Evolutionary conservation across 2,329 filamentous ascomycete species (phyloP).

Genomic region (Sphaerostilbella broomeana): DNA sequence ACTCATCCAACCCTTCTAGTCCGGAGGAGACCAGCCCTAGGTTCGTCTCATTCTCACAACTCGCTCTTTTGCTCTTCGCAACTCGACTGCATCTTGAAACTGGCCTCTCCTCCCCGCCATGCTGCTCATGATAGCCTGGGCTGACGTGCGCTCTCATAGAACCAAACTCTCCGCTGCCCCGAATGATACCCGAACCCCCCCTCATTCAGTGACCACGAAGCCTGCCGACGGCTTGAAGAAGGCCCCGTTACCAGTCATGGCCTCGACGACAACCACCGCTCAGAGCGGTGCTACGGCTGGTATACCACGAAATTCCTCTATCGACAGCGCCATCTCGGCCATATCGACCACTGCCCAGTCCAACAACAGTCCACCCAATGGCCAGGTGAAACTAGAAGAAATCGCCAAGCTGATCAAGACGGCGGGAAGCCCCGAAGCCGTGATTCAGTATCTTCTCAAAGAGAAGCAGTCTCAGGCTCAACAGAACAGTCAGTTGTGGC

Average conservation of each 20-base stretch:
- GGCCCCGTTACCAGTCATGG: slow-evolving; percentile 39
- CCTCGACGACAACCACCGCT: slow-evolving; percentile 37
- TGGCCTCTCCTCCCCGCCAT: too few relatives aligned
- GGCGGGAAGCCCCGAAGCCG: slow-evolving; percentile 81
- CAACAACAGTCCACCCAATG: slow-evolving; percentile 50
- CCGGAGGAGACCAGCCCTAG: slow-evolving; percentile 27
- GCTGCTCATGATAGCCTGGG: too few relatives aligned
- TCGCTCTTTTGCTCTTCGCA: neutral
- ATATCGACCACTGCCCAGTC: slow-evolving; percentile 54
- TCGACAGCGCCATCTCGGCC: slow-evolving; percentile 85
- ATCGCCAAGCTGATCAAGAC: slow-evolving; percentile 72
- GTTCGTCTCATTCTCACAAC: slow-evolving; percentile 23
- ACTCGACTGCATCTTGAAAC: too few relatives aligned
- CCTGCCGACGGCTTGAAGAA: slow-evolving; percentile 34
- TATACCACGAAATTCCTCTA: slow-evolving; percentile 70
- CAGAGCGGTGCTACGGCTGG: slow-evolving; percentile 23
- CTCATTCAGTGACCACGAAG: slow-evolving; percentile 39
- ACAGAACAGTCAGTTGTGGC: slow-evolving; percentile 91
- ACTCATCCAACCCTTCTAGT: slow-evolving; percentile 31
- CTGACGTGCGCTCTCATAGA: slow-evolving; percentile 18
- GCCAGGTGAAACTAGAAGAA: slow-evolving; percentile 59
- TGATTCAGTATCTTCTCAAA: slow-evolving; percentile 80
- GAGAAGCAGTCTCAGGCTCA: slow-evolving; percentile 85
- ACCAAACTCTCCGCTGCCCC: slow-evolving; percentile 24
- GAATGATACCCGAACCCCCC: slow-evolving; percentile 45